Evolutionary conservation across 768 basidiomycete species (phyloP), one percentile per base, ranked within the genome.

Genomic region (Coprinopsis sp.): DNA sequence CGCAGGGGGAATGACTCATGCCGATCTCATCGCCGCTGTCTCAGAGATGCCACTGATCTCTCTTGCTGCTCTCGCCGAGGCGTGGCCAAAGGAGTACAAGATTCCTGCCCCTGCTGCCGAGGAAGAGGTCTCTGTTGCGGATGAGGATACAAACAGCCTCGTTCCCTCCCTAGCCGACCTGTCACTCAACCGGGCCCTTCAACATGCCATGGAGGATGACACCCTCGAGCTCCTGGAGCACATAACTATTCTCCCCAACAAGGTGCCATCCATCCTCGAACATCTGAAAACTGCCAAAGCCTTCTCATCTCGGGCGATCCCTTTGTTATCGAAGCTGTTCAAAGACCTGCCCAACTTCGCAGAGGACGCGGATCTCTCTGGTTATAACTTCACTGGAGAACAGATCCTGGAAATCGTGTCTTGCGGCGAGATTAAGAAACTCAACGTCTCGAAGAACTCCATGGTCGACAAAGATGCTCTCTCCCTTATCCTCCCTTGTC

Each of bases 81-180:
- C 40, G 4, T 42, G 24, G 27, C 40, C 40, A 12, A 19, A 12
- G 22, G 40, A 39, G 14, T 40, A 39, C 37, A 23, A 23, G n/a
- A 18, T 18, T 14, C 46, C 66, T 64, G 65, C 54, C 50, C 47
- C 59, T 56, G 59, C 66, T 65, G 66, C 8, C 22, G 10, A 18
- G 24, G 13, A 6, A 30, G 27, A 4, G 25, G 30, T 31, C 30
- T 8, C 27, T n/a, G 25, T 7, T n/a, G 11, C 24, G 10, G 14
- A n/a, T 5, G 18, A 42, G 24, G 7, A 6, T 5, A 30, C 4
- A 7, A 6, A 6, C 25, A n/a, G 27, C 4, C 5, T 14, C 40
- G 13, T 42, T 4, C 31, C 44, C 10, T 34, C 44, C 7, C 33
- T 45, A 7, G 30, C 19, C 19, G 19, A 21, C 10, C 31, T 45